phyloP scores from a whole-genome alignment of 116 monocot genomes.

The Dioscorea cayenensis region DNA sequence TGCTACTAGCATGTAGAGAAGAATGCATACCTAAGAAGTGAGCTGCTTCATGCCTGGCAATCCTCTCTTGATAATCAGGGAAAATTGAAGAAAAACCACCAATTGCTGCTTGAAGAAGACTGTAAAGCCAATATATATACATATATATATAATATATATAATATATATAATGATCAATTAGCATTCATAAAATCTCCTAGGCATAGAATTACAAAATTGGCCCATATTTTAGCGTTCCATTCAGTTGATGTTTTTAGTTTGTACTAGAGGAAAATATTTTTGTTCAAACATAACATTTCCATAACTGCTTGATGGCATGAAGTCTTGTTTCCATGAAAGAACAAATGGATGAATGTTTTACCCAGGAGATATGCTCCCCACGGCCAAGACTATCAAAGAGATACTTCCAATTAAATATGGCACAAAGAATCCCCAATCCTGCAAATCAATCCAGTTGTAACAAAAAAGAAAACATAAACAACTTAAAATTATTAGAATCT shows the following conservation, averaged over 20 bases:
- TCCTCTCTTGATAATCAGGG: slow-evolving; percentile 91
- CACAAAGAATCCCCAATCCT: slow-evolving; percentile 98
- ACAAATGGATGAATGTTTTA: slow-evolving; percentile 18
- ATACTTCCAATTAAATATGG: slow-evolving; percentile 94
- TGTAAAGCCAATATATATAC: slow-evolving; percentile 4
- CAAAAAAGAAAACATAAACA: no score
- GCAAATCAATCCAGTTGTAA: slow-evolving; percentile 10
- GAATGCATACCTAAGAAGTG: slow-evolving; percentile 77
- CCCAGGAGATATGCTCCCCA: slow-evolving; percentile 96
- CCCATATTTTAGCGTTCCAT: no score
- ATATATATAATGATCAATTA: neutral
- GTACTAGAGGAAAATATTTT: no score
- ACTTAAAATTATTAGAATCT: no score
- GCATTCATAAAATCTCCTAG: no score
- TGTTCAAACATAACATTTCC: no score
- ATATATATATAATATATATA: no score
- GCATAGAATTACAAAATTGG: no score
- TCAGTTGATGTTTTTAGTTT: no score
- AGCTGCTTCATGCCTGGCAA: slow-evolving; percentile 91
- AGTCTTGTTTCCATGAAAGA: neutral
- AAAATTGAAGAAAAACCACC: slow-evolving; percentile 85
- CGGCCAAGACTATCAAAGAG: slow-evolving; percentile 81
- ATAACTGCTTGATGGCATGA: no score
- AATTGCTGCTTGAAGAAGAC: slow-evolving; percentile 94
- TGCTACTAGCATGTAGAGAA: neutral